Conservation (phyloP, 2,329 filamentous ascomycete genomes). For the Blastomyces emzantsi region DNA sequence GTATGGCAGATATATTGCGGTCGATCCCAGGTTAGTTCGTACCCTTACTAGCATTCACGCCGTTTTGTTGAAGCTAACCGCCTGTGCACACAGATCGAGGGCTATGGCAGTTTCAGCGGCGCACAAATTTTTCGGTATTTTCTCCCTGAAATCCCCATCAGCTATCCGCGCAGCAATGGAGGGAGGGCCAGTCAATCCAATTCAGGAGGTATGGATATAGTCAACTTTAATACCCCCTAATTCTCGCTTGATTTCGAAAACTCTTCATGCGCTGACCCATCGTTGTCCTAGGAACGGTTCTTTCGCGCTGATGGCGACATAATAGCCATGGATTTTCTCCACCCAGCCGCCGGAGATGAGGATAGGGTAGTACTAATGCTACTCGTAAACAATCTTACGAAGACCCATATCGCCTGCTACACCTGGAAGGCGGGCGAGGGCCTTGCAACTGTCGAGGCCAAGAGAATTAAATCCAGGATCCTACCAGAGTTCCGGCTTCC, state of each 20-base stretch:
- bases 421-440: slow-evolving; percentile 44
- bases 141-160: slow-evolving; percentile 54
- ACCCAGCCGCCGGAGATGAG: slow-evolving; percentile 57
- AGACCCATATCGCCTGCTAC: slow-evolving; percentile 43
- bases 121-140: slow-evolving; percentile 62
- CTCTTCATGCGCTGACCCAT: slow-evolving; percentile 4
- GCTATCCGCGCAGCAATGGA: slow-evolving; percentile 45
- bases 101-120: slow-evolving; percentile 60
- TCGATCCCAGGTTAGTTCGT: slow-evolving; percentile 61
- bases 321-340: slow-evolving; percentile 77
- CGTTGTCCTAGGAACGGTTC: slow-evolving; percentile 35
- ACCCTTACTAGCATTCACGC: slow-evolving; percentile 8
- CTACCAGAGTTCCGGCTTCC: slow-evolving; percentile 47
- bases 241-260: slow-evolving; percentile 7
- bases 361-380: slow-evolving; percentile 69
- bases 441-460: slow-evolving; percentile 23
- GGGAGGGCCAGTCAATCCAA: slow-evolving; percentile 46
- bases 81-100: slow-evolving; percentile 35
- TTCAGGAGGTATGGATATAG: slow-evolving; percentile 43
- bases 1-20: slow-evolving; percentile 58
- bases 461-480: slow-evolving; percentile 24
- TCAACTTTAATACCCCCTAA: slow-evolving; percentile 7
- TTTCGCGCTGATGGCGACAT: slow-evolving; percentile 61
- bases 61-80: slow-evolving; percentile 10
- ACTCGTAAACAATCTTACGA: slow-evolving; percentile 39